Base-by-base conservation (phyloP, 1,284 basidiomycete genomes). In the Microstroma glucosiphilum region DNA sequence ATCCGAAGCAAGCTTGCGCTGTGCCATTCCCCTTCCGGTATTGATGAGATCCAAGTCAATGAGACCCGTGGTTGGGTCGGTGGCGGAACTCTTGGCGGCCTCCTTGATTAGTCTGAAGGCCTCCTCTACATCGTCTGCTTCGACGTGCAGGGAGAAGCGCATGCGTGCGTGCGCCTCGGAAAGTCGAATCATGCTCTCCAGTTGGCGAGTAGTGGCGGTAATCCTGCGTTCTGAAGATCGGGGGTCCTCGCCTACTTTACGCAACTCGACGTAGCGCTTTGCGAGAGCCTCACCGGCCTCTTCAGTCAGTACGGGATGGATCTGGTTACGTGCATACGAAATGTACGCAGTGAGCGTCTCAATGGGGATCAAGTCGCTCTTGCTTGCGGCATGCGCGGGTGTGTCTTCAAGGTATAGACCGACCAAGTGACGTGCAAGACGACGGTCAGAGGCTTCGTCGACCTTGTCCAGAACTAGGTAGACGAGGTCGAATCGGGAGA, bases 131-230 rank as follows among this genome's bases (percentile, higher is more conserved):
- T 98, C 96, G 60, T 83, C 82, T 49, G 91, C 82, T 71, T 93
- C 89, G 57, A 98, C 94, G 57, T 85, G 85, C 37, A 87, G 83
- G 21, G 88, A 89, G 80, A 96, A 89, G 0, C 92, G 86, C 93
- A 97, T 96, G 23, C 93, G 85, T 0, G 94, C 93, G 77, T 98
- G 94, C 0, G 89, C 94, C 81, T 98, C 96, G 0, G 89, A 89
- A 30, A 99, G 85, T n/a, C 96, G 90, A 77, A 98, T 97, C 88
- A 98, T 92, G 71, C 88, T 90, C 81, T 98, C 94, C 37, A 98
- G 86, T 81, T 98, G 94, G 59, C 94, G 87, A 0, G 96, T 97
- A 37, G 94, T 98, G 1, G 96, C 94, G 0, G 96, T 98, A 80
- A 98, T 98, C 12, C 94, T 87, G 74, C 91, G 90, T 80, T 97